Base-by-base conservation (phyloP, 1,284 basidiomycete species). In the Retiboletus fuscus region DNA sequence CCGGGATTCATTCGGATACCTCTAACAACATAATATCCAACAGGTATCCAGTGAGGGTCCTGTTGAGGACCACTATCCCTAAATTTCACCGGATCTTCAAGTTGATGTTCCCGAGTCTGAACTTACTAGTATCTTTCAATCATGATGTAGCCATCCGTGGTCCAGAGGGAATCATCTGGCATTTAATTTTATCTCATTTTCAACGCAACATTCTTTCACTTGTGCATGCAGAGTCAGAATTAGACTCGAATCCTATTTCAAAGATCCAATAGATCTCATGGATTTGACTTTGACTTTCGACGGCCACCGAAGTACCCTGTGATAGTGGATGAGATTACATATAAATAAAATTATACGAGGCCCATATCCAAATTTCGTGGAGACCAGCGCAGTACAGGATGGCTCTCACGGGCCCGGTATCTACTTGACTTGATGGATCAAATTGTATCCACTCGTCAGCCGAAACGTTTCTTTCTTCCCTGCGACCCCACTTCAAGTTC, bases 381-480 rank as follows among this genome's bases (percentile, higher is more conserved):
- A 64, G 68, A 43, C 28, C 20, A 8, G 26, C 43, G 18, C 15
- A 30, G n/a, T 11, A 18, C 34, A n/a, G 8, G 28, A 28, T 39
- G 43, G 69, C 46, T 47, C 51, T 47, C 39, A 69, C 43, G 24
- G 28, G 26, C 20, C 18, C n/a, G 5, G 69, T 34, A 30, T 46
- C 39, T 39, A 39, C 39, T 39, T 60, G 39, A 44, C n/a, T 28
- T 41, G 64, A 28, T 22, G 16, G 53, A 39, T 13, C 22, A 49
- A 49, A 49, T 11, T 30, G 34, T 44, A 22, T 57, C 16, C 66
- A 16, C 28, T 8, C 30, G 43, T 43, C n/a, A 20, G 30, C 53
- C 53, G 24, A 49, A 26, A n/a, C 26, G 15, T 13, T 13, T 26
- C 12, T 22, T 46, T 10, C 16, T 18, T 11, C 16, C 4, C 28